Conservation (phyloP, 345 rosid genomes). For the Clarkia xantiana region DNA sequence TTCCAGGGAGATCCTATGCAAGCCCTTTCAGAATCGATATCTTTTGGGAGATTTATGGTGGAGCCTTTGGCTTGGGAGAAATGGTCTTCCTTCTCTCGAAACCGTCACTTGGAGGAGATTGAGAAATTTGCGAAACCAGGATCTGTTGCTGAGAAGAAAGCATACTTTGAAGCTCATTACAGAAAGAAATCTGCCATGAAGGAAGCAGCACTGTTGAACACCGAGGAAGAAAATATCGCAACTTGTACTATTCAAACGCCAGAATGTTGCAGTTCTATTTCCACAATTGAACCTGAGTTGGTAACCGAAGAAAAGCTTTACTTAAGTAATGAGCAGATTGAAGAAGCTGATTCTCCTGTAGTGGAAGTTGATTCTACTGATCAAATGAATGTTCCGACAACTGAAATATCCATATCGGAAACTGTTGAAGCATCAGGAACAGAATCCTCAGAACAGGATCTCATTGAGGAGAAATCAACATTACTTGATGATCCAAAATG, state of each 20-base stretch:
- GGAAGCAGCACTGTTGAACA: conserved; percentile 20
- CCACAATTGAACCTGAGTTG: conserved; percentile 8
- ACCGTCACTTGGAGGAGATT: conserved; percentile 78
- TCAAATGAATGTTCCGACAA: conserved; percentile 6
- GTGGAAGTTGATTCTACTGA: conserved; percentile 11
- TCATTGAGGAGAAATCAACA: conserved; percentile 11
- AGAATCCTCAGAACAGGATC: conserved; percentile 10
- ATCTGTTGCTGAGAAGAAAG: conserved; percentile 82
- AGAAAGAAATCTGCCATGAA: conserved; percentile 57
- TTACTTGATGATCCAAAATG: neutral
- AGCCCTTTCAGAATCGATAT: conserved; percentile 57
- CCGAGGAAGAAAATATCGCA: neutral
- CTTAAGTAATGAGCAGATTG: conserved; percentile 11
- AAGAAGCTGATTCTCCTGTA: conserved; percentile 9
- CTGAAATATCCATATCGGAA: conserved; percentile 9
- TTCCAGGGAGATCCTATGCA: conserved; percentile 49
- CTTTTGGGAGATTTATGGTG: conserved; percentile 78
- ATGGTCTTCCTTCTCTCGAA: conserved; percentile 87
- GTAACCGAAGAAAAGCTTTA: conserved; percentile 3
- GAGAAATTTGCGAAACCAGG: conserved; percentile 77
- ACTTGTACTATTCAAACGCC: neutral
- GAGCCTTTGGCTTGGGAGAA: conserved; percentile 79
- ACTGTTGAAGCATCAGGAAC: conserved; percentile 8
- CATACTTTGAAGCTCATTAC: conserved; percentile 80
- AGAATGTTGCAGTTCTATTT: neutral